phyloP scores from a whole-genome alignment of 2,329 filamentous ascomycete species.

The Zasmidium cellare region DNA sequence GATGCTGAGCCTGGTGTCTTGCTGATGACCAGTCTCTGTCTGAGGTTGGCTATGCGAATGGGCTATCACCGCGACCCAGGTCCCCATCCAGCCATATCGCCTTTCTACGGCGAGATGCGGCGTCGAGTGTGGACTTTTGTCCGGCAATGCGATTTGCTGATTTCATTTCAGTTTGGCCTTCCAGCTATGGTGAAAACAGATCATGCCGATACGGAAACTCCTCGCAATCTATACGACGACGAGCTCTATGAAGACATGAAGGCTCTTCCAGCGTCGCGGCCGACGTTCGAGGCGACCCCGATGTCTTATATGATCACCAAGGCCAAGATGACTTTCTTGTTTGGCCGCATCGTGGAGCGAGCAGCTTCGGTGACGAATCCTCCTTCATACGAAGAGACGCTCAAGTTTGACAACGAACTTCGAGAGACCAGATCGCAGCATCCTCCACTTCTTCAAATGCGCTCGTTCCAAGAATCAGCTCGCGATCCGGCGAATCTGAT shows the following conservation, averaged over 20 bases:
- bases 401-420: conserved; percentile 60
- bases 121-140: conserved; percentile 67
- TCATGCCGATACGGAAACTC: conserved; percentile 73
- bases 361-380: conserved; percentile 63
- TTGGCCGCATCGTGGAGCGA: conserved; percentile 70
- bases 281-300: conserved; percentile 69
- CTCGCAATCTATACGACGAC: conserved; percentile 78
- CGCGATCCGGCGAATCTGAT: conserved; percentile 69
- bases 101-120: conserved; percentile 73
- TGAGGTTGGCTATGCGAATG: conserved; percentile 67
- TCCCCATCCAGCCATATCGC: conserved; percentile 69
- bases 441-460: conserved; percentile 76
- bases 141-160: conserved; percentile 71
- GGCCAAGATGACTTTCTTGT: conserved; percentile 64
- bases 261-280: conserved; percentile 65
- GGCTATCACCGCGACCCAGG: conserved; percentile 77
- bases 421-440: conserved; percentile 63
- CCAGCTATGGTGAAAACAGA: conserved; percentile 69
- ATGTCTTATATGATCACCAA: conserved; percentile 79
- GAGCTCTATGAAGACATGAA: conserved; percentile 72
- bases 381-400: conserved; percentile 59
- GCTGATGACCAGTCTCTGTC: conserved; percentile 60
- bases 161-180: conserved; percentile 69
- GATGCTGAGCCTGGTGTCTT: conserved; percentile 71
- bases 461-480: conserved; percentile 70